Evolutionary conservation across 2,329 filamentous ascomycete species (phyloP), one percentile per base, ranked within the genome.

Genomic region (Davidsoniella neocaledoniae): DNA sequence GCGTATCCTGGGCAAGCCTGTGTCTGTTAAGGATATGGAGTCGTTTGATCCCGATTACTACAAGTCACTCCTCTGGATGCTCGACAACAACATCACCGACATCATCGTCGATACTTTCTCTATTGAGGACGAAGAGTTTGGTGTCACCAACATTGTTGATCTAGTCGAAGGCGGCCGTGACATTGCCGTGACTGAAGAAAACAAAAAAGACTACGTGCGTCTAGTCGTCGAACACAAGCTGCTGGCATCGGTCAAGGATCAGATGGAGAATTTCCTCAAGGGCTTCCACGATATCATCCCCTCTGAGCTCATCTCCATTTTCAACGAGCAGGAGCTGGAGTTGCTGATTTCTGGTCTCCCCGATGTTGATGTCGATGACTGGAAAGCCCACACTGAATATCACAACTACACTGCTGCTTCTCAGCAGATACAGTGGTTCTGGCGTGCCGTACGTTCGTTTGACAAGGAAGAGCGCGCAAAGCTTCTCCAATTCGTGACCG

Each of bases 401-500:
- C 90, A 96, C 66, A 96, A 96, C 65, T 98, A 98, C 68, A 86
- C 79, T 4, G 82, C 86, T 29, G 90, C 88, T 0, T 95, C 91
- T 2, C 85, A 86, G 42, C 93, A 98, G 63, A 94, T 98, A 53
- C 88, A 96, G 64, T 98, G 91, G 91, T 98, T 98, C 77, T 98
- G 91, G 91, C 83, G 93, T 60, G 91, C 91, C 23, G 79, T 98
- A 41, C 81, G 91, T 58, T 94, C 88, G 4, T 98, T 95, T 61
- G 93, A 96, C 70, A 96, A 96, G 68, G 93, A 98, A 68, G 93
- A 98, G 68, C 85, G 86, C 54, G 91, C 91, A 58, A 98, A 98
- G 67, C 71, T 98, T 55, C 74, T 98, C 42, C 91, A 98, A 61
- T 98, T 98, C 63, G 91, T 98, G 57, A 98, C 93, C 1, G 91